phyloP scores from a whole-genome alignment of 148 eudicot species.

The Pharnaceum exiguum region DNA sequence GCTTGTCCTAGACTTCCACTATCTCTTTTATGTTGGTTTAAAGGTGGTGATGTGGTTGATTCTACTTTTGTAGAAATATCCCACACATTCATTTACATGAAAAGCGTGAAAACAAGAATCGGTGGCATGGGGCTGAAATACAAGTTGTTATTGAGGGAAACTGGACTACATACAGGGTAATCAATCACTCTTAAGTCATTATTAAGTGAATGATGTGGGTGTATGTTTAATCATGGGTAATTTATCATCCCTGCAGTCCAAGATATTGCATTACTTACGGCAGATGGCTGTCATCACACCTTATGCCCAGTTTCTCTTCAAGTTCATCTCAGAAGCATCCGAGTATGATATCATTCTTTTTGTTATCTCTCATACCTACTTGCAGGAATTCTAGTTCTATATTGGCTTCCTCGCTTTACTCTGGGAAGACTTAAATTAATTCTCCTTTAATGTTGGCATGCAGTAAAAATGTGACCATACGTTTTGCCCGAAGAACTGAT shows the following conservation, averaged over 20 bases:
- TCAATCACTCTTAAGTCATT: no score
- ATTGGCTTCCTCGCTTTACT: neutral
- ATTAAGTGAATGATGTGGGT: no score
- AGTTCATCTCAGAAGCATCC: conserved; percentile 77
- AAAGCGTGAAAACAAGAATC: conserved; percentile 63
- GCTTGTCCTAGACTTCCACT: neutral
- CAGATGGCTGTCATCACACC: conserved; percentile 99
- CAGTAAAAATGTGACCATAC: conserved; percentile 84
- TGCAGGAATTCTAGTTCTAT: neutral
- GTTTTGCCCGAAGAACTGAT: conserved; percentile 94
- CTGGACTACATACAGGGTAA: conserved; percentile 98
- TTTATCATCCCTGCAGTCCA: conserved; percentile 58
- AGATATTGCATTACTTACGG: conserved; percentile 98
- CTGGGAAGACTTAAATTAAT: neutral
- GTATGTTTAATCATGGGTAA: conserved; percentile 6
- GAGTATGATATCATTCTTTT: conserved; percentile 54
- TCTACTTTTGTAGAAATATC: conserved; percentile 51
- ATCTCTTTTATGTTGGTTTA: neutral
- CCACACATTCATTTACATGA: conserved; percentile 96
- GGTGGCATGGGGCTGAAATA: conserved; percentile 99
- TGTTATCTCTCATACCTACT: conserved; percentile 14
- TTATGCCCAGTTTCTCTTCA: conserved; percentile 89
- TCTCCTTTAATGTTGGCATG: conserved; percentile 1
- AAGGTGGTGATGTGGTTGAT: conserved; percentile 8
- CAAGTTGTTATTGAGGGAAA: conserved; percentile 99